Percentiles rank a stretch among this genome's conserved stretches.
Evolutionary conservation across 1,284 basidiomycete species (phyloP).

Genomic region (Schizophyllum amplum): DNA sequence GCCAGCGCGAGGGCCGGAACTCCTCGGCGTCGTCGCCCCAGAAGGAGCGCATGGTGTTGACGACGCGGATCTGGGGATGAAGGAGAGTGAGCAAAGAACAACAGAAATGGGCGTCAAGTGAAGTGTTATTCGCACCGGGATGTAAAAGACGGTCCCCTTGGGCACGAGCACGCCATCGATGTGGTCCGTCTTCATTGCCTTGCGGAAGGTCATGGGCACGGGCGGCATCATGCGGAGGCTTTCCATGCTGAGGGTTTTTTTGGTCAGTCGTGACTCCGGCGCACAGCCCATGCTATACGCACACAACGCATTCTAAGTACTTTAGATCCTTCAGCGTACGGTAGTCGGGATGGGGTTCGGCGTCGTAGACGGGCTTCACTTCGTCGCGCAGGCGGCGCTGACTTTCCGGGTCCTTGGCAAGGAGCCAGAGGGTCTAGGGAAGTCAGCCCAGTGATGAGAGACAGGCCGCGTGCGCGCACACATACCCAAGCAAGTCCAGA

Average conservation of each 20-base stretch:
- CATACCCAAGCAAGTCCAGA: slow-evolving; percentile 39
- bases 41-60: slow-evolving; percentile 33
- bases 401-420: slow-evolving; percentile 24
- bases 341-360: slow-evolving; percentile 32
- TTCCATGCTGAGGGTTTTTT: slow-evolving; percentile 20
- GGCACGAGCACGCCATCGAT: slow-evolving; percentile 37
- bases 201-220: slow-evolving; percentile 38
- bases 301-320: slow-evolving; percentile 43
- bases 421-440: slow-evolving; percentile 31
- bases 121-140: slow-evolving; percentile 37
- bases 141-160: slow-evolving; percentile 37
- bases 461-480: neutral
- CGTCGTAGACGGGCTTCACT: slow-evolving; percentile 27
- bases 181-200: slow-evolving; percentile 32
- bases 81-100: neutral
- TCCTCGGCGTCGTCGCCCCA: slow-evolving; percentile 4
- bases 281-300: too few relatives aligned
- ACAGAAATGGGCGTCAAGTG: neutral
- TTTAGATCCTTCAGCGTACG: slow-evolving; percentile 36
- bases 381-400: slow-evolving; percentile 37
- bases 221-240: slow-evolving; percentile 36
- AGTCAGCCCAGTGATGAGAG: neutral
- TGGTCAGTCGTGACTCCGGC: too few relatives aligned
- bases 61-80: slow-evolving; percentile 32
- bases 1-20: slow-evolving; percentile 6